Percentiles rank a stretch among this genome's conserved stretches.
These are phyloP conservation scores for Tolypocladium amazonense DNA, from an alignment of 2,329 filamentous ascomycete species.

Conservation along the genomic window DNA sequence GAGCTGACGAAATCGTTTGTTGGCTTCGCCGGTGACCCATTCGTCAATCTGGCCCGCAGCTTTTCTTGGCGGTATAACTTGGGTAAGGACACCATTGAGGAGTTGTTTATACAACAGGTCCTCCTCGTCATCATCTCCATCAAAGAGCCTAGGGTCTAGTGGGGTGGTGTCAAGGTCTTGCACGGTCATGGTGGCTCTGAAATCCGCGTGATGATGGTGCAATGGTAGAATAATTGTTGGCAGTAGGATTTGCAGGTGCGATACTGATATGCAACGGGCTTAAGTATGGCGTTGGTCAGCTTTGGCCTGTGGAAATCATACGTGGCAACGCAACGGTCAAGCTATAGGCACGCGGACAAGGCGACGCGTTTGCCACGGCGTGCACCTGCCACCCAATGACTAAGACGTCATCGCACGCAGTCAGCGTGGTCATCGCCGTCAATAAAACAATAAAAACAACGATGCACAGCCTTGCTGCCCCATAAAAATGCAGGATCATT, in stretches of 20 bases:
- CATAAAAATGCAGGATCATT: neutral
- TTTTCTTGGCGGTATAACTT: neutral
- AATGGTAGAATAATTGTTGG: neutral
- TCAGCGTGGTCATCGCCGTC: neutral
- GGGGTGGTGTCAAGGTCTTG: neutral
- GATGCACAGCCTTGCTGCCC: neutral
- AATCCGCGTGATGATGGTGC: no score
- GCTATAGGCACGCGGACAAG: neutral
- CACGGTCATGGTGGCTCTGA: neutral
- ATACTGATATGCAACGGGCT: neutral
- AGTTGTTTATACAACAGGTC: slow-evolving; percentile 4
- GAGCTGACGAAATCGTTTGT: neutral
- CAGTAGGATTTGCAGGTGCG: neutral
- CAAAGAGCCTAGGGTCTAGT: slow-evolving; percentile 5
- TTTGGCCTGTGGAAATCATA: neutral
- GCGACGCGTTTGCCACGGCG: neutral
- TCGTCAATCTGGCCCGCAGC: slow-evolving; percentile 2
- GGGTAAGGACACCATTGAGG: slow-evolving; percentile 1
- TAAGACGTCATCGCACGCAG: neutral
- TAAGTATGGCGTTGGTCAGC: neutral
- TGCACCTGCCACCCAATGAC: neutral
- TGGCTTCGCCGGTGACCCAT: slow-evolving; percentile 5
- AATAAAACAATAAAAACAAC: neutral
- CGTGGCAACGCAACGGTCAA: neutral
- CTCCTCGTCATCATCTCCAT: slow-evolving; percentile 4